Conservation (phyloP, 129 eudicot species). For the Saposhnikovia divaricata region DNA sequence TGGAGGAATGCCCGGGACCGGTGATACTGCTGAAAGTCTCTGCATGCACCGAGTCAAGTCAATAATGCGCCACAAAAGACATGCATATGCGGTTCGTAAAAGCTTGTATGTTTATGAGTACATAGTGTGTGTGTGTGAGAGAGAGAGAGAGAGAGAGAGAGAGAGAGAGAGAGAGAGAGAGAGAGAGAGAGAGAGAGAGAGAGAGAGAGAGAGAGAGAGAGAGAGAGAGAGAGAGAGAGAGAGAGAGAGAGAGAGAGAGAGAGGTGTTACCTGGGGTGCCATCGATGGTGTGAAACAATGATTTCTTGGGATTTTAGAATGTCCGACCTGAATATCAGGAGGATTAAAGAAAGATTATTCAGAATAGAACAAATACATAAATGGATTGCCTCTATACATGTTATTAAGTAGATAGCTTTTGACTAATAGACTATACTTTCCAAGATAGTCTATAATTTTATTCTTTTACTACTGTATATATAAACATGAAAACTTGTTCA, state of each 20-base stretch:
- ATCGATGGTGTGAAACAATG: conserved; percentile 52
- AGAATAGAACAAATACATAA: neutral
- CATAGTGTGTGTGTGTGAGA: neutral
- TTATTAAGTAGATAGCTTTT: no score
- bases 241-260: neutral
- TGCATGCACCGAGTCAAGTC: conserved; percentile 17
- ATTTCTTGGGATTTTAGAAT: conserved; percentile 31
- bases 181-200: no score
- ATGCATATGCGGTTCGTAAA: neutral
- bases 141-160: neutral
- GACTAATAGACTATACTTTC: no score
- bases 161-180: neutral
- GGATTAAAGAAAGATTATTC: neutral
- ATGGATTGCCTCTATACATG: neutral
- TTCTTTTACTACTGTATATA: no score
- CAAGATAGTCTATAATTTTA: no score
- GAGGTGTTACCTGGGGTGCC: conserved; percentile 41
- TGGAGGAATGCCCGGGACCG: conserved; percentile 77
- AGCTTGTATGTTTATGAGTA: neutral
- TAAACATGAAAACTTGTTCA: no score
- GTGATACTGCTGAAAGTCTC: conserved; percentile 55
- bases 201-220: neutral
- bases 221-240: neutral
- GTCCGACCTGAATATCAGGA: conserved; percentile 16
- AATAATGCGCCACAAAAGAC: conserved; percentile 5